Evolutionary conservation across 2,329 filamentous ascomycete species (phyloP), one percentile per base, ranked within the genome.

Genomic region (Diaporthe nobilis): DNA sequence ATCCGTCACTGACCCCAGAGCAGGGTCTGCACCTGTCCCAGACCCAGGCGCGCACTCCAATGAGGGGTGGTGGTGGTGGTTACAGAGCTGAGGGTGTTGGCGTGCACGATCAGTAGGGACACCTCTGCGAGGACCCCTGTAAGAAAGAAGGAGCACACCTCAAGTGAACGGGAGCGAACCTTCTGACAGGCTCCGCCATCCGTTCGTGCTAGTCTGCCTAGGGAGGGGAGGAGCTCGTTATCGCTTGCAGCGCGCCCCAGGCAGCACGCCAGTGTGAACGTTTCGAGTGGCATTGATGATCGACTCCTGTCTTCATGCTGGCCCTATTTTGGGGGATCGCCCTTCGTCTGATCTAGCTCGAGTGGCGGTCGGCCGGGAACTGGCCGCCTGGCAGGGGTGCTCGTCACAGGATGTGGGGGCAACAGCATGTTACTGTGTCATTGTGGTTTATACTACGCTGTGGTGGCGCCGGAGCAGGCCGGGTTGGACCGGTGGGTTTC

Each of bases 261-360:
- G 13, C 25, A 4, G 25, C 28, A 28, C 5, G 22, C 53, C 22
- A 4, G 13, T 12, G 34, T 55, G n/a, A 55, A 39, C 49, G 65
- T 70, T 55, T 70, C 65, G 65, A 42, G 65, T 55, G 65, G 65
- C 65, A 70, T 70, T 70, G n/a, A 70, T 70, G 65, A 55, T 70
- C 65, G 65, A 55, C 47, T 34, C 65, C 65, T 70, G 65, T 55
- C 65, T 28, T 70, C 65, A 70, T 70, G 65, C 65, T 55, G 47
- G 34, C 15, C 12, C 5, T 68, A 53, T 68, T 47, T 65, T 47
- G 39, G 31, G 47, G 9, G 47, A 68, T 68, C 65, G 17, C 47
- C 47, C 28, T 47, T 49, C 49, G 49, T 70, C 65, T 70, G 65
- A 70, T 70, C 65, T 42, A 15, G 28, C 4, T 55, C 15, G 34